phyloP scores from a whole-genome alignment of 257 asterid species.

The Coffea eugenioides region DNA sequence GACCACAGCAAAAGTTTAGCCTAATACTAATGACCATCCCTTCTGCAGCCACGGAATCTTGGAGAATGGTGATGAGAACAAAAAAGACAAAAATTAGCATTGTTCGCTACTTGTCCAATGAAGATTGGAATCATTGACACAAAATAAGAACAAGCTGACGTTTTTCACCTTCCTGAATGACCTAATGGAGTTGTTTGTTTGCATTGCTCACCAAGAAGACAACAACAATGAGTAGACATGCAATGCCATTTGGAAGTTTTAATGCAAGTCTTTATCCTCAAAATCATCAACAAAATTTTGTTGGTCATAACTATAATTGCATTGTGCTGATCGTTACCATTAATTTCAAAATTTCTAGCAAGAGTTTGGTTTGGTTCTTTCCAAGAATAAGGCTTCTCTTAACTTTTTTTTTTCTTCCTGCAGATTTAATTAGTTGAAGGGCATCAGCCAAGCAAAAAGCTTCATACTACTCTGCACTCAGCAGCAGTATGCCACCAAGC shows the following conservation, averaged over 20 bases:
- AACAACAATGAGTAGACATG: not conserved
- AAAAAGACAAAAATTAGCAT: not conserved
- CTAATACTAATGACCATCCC: not conserved
- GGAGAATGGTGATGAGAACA: not conserved
- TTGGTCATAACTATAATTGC: not conserved
- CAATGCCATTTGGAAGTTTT: slow-evolving; percentile 10
- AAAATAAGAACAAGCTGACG: not conserved
- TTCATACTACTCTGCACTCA: not conserved
- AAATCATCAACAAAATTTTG: not conserved
- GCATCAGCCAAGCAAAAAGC: not conserved
- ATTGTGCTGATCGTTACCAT: slow-evolving; percentile 1
- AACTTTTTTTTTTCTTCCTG: too few relatives aligned
- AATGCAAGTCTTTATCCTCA: not conserved
- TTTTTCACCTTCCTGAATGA: not conserved
- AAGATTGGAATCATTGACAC: not conserved
- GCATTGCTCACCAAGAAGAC: not conserved
- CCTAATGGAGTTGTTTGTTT: not conserved
- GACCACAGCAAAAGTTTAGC: not conserved
- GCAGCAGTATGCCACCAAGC: slow-evolving; percentile 29
- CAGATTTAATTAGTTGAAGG: not conserved
- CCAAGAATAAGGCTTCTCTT: not conserved
- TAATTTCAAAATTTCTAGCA: not conserved
- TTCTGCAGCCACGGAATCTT: not conserved
- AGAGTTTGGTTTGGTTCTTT: not conserved
- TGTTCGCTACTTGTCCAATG: not conserved